Percentiles rank a stretch among this genome's conserved stretches.
These are phyloP conservation scores for Triticum dicoccoides DNA, from an alignment of 176 grass and related monocot genomes.

Conservation along the genomic window DNA sequence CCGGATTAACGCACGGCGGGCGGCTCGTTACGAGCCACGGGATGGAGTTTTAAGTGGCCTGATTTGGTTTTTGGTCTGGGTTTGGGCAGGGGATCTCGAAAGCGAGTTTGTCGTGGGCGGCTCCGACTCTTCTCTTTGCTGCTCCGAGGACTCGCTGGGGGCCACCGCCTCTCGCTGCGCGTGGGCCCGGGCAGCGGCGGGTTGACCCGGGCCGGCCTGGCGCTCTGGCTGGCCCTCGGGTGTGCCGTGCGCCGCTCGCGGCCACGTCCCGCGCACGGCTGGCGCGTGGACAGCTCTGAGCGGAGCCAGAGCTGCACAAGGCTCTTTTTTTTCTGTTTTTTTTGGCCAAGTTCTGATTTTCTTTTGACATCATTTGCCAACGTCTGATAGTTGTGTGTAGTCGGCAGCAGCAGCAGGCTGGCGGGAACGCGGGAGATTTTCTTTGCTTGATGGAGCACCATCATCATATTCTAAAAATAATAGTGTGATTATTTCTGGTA, in stretches of 20 bases:
- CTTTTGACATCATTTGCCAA: too few relatives aligned
- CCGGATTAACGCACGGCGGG: not conserved
- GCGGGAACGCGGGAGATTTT: too few relatives aligned
- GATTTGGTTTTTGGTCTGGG: constrained; percentile 11
- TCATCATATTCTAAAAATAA: not conserved
- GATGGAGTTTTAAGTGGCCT: constrained; percentile 30
- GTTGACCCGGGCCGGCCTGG: constrained; percentile 24
- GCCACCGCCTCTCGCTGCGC: constrained; percentile 18
- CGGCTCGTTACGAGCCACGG: constrained; percentile 33
- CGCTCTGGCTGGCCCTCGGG: not conserved
- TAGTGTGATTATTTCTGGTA: not conserved
- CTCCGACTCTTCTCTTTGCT: not conserved
- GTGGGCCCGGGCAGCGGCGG: constrained; percentile 17
- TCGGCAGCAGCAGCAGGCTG: too few relatives aligned
- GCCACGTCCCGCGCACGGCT: constrained; percentile 8
- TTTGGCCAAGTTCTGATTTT: not conserved
- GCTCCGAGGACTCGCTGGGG: not conserved
- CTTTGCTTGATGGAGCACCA: too few relatives aligned
- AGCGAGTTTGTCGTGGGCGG: constrained; percentile 33
- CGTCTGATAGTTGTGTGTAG: too few relatives aligned
- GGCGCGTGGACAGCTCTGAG: constrained; percentile 2
- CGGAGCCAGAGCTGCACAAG: not conserved
- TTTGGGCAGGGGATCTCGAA: constrained; percentile 25
- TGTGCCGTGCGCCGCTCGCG: not conserved
- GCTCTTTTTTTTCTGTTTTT: not conserved